Base-by-base conservation (phyloP, 176 grass and related monocot genomes). In the Bolboschoenus planiculmis region DNA sequence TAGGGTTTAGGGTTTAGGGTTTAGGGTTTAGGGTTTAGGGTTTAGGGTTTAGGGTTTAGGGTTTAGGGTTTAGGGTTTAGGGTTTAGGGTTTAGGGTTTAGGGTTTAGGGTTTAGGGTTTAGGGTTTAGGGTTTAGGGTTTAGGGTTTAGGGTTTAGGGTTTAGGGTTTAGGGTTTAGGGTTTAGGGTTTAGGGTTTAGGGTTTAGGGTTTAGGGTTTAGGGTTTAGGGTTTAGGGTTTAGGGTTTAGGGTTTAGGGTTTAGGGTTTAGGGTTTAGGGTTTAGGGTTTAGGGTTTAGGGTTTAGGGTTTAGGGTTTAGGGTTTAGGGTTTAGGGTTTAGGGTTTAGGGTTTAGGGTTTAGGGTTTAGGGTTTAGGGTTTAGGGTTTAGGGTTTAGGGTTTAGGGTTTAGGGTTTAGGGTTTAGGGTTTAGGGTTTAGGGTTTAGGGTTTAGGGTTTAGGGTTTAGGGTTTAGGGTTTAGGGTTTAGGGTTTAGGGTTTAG, bases 281-380 rank as follows among this genome's bases (percentile, higher is more conserved):
- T 77, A 77, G 71, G 71, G 71, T 77, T 40, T 40, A 3, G 5
- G 37, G 5, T 40, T 40, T 40, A 40, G 37, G 37, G 2, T 40
- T 40, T 40, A 5, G 37, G 37, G 37, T 40, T 77, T 77, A 50
- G 71, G 71, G 36, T 77, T 77, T 77, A 48, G 71, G 71, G 35
- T 77, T 77, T 77, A 48, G 71, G 71, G 71, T 77, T 42, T 77
- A 77, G 71, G 71, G 36, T 77, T 77, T 77, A 77, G 71, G 71
- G 71, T 77, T 77, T 77, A 77, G 35, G 71, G 71, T 77, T 77
- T 50, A 77, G 35, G 71, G 71, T 48, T 77, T 40, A 44, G 71
- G 71, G 27, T 77, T 77, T 40, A 40, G 37, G n/a, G n/a, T 40
- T 40, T 35, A 39, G 68, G 29, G 21, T 74, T 74, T 55, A 55